Conservation (phyloP, 352 stramenopile species). For the Aphanomyces astaci region DNA sequence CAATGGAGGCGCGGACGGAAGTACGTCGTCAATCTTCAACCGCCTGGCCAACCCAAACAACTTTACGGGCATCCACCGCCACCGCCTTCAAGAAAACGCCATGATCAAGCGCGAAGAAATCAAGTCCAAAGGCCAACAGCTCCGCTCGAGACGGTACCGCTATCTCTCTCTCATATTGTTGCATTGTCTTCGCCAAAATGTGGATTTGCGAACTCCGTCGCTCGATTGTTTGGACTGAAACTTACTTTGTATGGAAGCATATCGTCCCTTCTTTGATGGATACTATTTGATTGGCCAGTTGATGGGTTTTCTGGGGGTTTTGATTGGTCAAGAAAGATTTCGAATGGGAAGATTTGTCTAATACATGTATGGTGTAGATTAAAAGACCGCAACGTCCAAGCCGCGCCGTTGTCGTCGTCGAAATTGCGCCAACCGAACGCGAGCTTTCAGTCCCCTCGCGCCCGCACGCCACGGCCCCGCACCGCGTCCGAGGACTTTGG, state of each 20-base stretch:
- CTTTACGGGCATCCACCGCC: slow-evolving; percentile 86
- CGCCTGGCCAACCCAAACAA: slow-evolving; percentile 81
- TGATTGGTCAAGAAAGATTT: no score
- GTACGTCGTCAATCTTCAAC: slow-evolving; percentile 59
- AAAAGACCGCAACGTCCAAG: slow-evolving; percentile 19
- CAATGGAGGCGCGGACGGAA: slow-evolving; percentile 23
- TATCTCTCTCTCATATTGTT: no score
- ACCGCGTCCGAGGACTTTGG: slow-evolving; percentile 23
- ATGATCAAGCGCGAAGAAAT: slow-evolving; percentile 72
- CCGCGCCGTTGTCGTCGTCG: background rate
- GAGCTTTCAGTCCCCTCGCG: slow-evolving; percentile 35
- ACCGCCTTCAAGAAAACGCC: slow-evolving; percentile 61
- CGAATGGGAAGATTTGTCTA: no score
- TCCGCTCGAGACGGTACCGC: slow-evolving; percentile 58
- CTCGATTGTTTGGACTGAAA: no score
- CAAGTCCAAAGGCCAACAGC: slow-evolving; percentile 60
- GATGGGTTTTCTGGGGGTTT: no score
- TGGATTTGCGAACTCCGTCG: no score
- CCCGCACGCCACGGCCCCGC: slow-evolving; percentile 49
- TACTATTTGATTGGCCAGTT: no score
- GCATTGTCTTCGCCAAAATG: no score
- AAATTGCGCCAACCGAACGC: slow-evolving; percentile 11
- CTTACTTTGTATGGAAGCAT: no score
- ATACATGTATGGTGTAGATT: no score
- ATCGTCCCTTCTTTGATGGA: no score